Percentiles rank a stretch among this genome's conserved stretches.
These are phyloP conservation scores for Candida chauliodis DNA, from an alignment of 805 yeast species.

Conservation along the genomic window DNA sequence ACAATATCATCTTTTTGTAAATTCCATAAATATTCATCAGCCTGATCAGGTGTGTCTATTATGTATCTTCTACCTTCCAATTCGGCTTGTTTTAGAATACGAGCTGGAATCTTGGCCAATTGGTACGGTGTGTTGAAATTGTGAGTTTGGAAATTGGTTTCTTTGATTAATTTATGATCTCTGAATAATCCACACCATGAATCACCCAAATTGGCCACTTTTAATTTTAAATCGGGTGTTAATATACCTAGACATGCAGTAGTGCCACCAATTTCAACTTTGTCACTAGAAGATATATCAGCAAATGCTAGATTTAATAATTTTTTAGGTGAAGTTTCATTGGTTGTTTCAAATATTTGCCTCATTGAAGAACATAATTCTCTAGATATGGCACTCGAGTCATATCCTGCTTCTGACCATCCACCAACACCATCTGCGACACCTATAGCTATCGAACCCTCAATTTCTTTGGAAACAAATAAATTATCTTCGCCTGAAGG, in stretches of 20 bases:
- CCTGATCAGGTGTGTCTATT: constrained; percentile 64
- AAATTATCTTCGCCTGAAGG: constrained; percentile 79
- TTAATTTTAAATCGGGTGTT: constrained; percentile 51
- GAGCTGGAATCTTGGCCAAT: constrained; percentile 75
- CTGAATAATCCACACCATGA: constrained; percentile 92
- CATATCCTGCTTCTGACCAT: constrained; percentile 90
- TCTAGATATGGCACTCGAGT: constrained; percentile 81
- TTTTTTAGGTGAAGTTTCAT: constrained; percentile 34
- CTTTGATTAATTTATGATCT: constrained; percentile 52
- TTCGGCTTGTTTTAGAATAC: constrained; percentile 51
- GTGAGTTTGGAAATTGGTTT: constrained; percentile 77
- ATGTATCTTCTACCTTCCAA: constrained; percentile 59
- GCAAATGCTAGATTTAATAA: constrained; percentile 57
- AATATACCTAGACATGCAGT: constrained; percentile 85
- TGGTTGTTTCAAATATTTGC: constrained; percentile 22
- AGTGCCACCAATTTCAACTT: constrained; percentile 86
- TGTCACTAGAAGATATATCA: constrained; percentile 48
- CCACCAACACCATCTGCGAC: constrained; percentile 98
- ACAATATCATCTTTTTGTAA: constrained; percentile 71
- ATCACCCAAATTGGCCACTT: constrained; percentile 85
- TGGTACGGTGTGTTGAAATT: constrained; percentile 92
- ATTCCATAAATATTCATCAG: constrained; percentile 65
- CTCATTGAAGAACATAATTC: constrained; percentile 65
- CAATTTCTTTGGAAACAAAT: constrained; percentile 45
- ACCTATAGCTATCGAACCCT: constrained; percentile 56